These are phyloP conservation scores for Waitea zeae DNA, from an alignment of 1,284 basidiomycete species.

Conservation along the genomic window DNA sequence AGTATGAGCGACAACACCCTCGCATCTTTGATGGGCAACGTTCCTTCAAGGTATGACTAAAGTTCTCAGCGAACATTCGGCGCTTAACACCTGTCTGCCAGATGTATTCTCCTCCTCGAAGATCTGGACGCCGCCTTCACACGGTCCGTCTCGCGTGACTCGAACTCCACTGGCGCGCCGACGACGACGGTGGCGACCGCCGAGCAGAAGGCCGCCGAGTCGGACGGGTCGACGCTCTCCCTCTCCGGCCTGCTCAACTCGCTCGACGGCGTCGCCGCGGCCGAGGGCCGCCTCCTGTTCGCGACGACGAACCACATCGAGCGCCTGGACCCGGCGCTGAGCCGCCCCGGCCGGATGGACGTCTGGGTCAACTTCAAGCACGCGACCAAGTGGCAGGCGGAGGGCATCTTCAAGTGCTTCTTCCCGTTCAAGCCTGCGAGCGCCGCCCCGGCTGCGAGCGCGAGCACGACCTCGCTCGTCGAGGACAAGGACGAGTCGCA, in stretches of 20 bases:
- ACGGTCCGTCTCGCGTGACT: conserved; percentile 63
- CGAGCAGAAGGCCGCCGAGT: conserved; percentile 21
- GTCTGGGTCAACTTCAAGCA: conserved; percentile 81
- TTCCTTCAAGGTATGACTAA: conserved; percentile 56
- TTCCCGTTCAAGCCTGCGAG: conserved; percentile 60
- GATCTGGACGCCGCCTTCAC: conserved; percentile 80
- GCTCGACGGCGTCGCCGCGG: conserved; percentile 75
- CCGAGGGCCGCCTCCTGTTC: conserved; percentile 71
- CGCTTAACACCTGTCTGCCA: conserved; percentile 13
- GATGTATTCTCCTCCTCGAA: conserved; percentile 77
- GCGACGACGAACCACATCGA: conserved; percentile 79
- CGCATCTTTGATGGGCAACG: conserved; percentile 66
- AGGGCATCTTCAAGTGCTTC: conserved; percentile 83
- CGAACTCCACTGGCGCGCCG: conserved; percentile 56
- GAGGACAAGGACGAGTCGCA: conserved; percentile 31
- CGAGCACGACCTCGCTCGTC: neutral
- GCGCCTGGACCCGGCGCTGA: conserved; percentile 67
- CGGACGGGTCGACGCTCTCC: conserved; percentile 64
- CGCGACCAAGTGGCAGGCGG: conserved; percentile 75
- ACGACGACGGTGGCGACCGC: conserved; percentile 20
- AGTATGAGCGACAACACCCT: conserved; percentile 81
- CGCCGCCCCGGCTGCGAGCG: conserved; percentile 8
- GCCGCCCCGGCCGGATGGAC: conserved; percentile 71
- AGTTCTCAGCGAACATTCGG: conserved; percentile 6
- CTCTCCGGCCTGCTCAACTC: conserved; percentile 70